Conservation (phyloP, 2,329 filamentous ascomycete genomes). For the Claviceps cyperi region DNA sequence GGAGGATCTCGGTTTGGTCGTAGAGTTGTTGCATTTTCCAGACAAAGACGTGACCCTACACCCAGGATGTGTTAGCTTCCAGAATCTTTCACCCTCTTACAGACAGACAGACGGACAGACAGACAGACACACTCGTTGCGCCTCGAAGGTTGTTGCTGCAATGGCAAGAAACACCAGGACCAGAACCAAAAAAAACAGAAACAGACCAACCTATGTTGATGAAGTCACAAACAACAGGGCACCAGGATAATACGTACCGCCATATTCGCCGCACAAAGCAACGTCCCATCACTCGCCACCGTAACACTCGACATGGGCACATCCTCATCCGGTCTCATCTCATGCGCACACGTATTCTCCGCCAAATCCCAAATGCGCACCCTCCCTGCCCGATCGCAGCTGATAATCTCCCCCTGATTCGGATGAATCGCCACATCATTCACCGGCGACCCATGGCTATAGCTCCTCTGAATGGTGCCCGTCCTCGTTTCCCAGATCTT, state of each 20-base stretch:
- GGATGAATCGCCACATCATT: constrained; percentile 99
- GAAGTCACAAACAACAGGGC: too few relatives aligned
- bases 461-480: constrained; percentile 80
- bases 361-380: constrained; percentile 93
- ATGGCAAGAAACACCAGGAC: background rate
- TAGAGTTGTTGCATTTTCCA: constrained; percentile 82
- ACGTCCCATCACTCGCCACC: constrained; percentile 82
- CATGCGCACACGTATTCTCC: constrained; percentile 92
- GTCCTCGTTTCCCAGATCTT: constrained; percentile 93
- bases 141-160: background rate
- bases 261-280: constrained; percentile 89
- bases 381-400: constrained; percentile 83
- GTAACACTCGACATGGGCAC: constrained; percentile 89
- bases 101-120: too few relatives aligned
- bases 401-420: constrained; percentile 96
- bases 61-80: background rate
- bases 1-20: constrained; percentile 71
- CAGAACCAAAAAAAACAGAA: too few relatives aligned
- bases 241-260: constrained; percentile 37
- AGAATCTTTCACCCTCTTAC: too few relatives aligned
- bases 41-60: constrained; percentile 86
- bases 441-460: constrained; percentile 74
- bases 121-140: too few relatives aligned
- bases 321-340: constrained; percentile 92
- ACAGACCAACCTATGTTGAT: too few relatives aligned